These are phyloP conservation scores for Ophiostoma piceae DNA, from an alignment of 2,329 filamentous ascomycete genomes.

Conservation along the genomic window DNA sequence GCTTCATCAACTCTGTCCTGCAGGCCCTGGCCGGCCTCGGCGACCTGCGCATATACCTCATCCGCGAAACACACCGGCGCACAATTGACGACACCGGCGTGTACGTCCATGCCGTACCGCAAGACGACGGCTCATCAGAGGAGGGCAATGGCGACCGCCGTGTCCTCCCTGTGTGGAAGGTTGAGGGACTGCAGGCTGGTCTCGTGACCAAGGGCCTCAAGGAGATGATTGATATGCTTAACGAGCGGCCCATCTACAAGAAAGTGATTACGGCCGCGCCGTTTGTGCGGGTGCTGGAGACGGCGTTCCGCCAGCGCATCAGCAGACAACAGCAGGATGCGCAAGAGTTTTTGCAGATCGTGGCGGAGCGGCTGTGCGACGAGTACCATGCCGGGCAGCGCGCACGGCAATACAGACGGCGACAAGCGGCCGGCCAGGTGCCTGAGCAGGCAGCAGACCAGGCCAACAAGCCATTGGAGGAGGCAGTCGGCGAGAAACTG, in stretches of 20 bases:
- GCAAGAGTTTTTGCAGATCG: constrained; percentile 92
- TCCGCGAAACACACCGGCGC: constrained; percentile 81
- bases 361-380: constrained; percentile 85
- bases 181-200: constrained; percentile 68
- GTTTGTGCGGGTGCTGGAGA: constrained; percentile 79
- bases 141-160: not conserved
- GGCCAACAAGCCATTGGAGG: constrained; percentile 2
- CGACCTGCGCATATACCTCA: constrained; percentile 84
- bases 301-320: constrained; percentile 82
- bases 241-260: constrained; percentile 86
- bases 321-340: constrained; percentile 95
- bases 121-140: constrained; percentile 29
- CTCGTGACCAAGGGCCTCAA: constrained; percentile 83
- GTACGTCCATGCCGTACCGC: constrained; percentile 59
- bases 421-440: constrained; percentile 32
- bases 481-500: constrained; percentile 24
- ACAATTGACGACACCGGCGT: constrained; percentile 71
- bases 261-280: constrained; percentile 87
- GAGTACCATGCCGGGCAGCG: constrained; percentile 84
- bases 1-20: constrained; percentile 93
- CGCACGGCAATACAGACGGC: constrained; percentile 57
- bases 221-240: constrained; percentile 84
- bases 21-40: constrained; percentile 87
- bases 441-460: constrained; percentile 29
- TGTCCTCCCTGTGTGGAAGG: constrained; percentile 53